Evolutionary conservation across 1,284 basidiomycete genomes (phyloP), one percentile per base, ranked within the genome.

Genomic region (Bondarzewia mesenterica): DNA sequence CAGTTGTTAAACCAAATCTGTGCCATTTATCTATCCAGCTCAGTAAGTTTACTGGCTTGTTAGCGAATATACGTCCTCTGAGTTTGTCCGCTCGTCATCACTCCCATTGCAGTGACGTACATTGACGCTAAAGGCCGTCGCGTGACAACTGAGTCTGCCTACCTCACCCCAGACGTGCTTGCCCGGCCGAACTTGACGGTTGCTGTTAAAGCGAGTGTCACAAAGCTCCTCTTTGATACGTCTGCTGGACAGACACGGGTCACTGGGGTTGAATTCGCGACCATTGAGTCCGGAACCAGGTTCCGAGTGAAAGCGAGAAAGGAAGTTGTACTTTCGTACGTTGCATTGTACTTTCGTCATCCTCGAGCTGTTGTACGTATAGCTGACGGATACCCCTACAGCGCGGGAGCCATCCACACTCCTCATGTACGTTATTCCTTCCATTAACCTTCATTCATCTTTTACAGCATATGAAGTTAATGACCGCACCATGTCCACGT

Each of bases 241-340:
- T 58, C 54, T 41, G 58, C 60, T 0, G 64, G 62, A 2, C 59
- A 59, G 1, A 68, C 76, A 10, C 74, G 74, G 25, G 83, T 80
- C 1, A 62, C 73, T 14, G 82, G 79, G 2, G 81, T 84, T 42
- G 81, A 85, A 52, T 82, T 82, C 58, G 66, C 72, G 14, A 60
- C 63, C 10, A 51, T 53, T 0, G 50, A 59, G 21, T 53, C 54
- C 14, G 70, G 69, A 5, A 58, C 65, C 36, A 59, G 57, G 18
- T 78, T 71, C 57, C 64, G 64, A 20, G 76, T 67, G 0, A 65
- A 55, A 40, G 78, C 79, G 0, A 65, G 58, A 62, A 80, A 74
- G 52, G 81, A 87, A 53, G 71, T 85, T 44, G 65, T 86, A 14
- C 47, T 86, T n/a, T 74, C 74, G 79, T 83, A 57, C 52, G 74